These are phyloP conservation scores for Psilocybe azurescens DNA, from an alignment of 768 basidiomycete species.

Conservation along the genomic window DNA sequence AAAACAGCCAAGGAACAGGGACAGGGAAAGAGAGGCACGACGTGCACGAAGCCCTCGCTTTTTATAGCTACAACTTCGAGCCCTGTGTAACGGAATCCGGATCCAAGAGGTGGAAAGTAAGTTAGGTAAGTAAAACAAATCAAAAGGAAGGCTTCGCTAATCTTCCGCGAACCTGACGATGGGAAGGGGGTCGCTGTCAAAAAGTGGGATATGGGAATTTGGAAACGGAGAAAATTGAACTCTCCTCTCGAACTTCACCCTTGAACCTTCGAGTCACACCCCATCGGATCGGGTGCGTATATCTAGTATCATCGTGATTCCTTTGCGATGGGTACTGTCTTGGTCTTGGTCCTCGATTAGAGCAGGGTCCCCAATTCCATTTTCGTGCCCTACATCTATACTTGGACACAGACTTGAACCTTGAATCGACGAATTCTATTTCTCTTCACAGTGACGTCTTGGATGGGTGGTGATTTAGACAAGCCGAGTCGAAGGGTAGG, in stretches of 20 bases:
- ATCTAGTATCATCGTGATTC: too few relatives aligned
- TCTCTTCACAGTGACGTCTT: background rate
- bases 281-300: background rate
- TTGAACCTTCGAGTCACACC: background rate
- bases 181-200: conserved; percentile 1
- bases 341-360: background rate
- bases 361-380: background rate
- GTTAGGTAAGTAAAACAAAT: conserved; percentile 1
- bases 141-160: conserved; percentile 1
- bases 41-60: background rate
- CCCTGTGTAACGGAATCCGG: background rate
- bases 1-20: background rate
- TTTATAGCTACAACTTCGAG: background rate
- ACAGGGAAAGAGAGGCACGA: background rate
- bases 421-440: too few relatives aligned
- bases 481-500: background rate
- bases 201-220: conserved; percentile 2
- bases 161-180: conserved; percentile 8
- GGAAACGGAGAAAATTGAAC: background rate
- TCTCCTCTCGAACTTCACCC: conserved; percentile 6
- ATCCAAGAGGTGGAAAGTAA: conserved; percentile 3
- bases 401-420: background rate
- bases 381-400: background rate
- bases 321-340: too few relatives aligned
- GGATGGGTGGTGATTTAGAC: too few relatives aligned